Evolutionary conservation across 2,329 filamentous ascomycete species (phyloP), one percentile per base, ranked within the genome.

Genomic region (Colletotrichum acutatum): DNA sequence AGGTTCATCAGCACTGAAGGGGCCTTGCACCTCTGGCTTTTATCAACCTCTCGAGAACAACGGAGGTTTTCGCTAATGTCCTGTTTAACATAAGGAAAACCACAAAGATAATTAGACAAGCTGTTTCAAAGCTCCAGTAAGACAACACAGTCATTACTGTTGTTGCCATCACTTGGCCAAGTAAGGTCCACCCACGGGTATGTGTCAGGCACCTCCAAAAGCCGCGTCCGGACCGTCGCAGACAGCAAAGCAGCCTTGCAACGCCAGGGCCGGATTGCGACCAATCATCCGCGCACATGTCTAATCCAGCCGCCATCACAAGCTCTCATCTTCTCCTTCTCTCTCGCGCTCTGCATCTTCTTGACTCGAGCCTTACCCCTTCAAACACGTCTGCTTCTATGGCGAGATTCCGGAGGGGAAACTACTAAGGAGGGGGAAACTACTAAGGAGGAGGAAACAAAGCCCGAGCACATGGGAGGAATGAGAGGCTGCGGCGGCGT

Each of bases 261-360:
- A 19, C 66, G 59, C 66, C 66, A 42, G 26, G 34, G 24, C 71
- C 61, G 67, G 71, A 65, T 68, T 66, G 63, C 71, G 61, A 68
- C 71, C 71, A 74, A 74, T 74, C 71, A 74, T 74, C 68, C 63
- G 58, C 57, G 56, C 71, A 74, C 71, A 74, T 74, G 71, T 66
- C 61, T 34, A 74, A 74, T 72, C 68, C 68, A 66, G 58, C 63
- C 71, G 62, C 52, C 68, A 32, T 67, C 61, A 74, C 67, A 65
- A 70, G 70, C 66, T n/a, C 28, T 49, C 14, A 37, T 24, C 16
- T 22, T 19, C 42, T 42, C 3, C 16, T 22, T 19, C 42, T 42
- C 3, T 42, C 37, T 16, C 37, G 12, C 37, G 14, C 37, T 42
- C 30, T 46, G 12, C 26, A 32, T 24, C 22, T 16, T 60, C 32